These are phyloP conservation scores for Polyrhizophydium stewartii DNA, from an alignment of 371 early-diverging fungal species.

Conservation along the genomic window DNA sequence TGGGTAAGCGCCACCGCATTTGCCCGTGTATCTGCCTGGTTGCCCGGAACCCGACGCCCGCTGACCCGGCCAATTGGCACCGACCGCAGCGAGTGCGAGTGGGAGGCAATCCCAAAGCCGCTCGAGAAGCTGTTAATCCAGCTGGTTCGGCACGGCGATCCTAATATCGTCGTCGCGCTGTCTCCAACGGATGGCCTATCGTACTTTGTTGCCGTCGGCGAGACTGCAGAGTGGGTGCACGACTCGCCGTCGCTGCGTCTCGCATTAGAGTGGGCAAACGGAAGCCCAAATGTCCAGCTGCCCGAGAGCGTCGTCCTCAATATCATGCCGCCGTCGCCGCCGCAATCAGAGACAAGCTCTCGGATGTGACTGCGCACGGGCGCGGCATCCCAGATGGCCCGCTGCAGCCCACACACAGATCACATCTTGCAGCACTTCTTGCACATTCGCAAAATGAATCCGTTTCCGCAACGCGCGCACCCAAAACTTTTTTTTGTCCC, in stretches of 20 bases:
- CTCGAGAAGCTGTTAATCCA: conserved; percentile 15
- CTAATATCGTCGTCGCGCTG: conserved; percentile 12
- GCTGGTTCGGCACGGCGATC: conserved; percentile 12
- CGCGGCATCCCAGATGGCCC: not conserved
- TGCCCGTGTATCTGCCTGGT: no score
- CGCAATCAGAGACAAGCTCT: not conserved
- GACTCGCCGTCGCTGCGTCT: conserved; percentile 1
- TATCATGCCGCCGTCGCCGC: not conserved
- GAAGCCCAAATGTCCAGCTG: not conserved
- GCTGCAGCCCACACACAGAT: not conserved
- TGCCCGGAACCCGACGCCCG: no score
- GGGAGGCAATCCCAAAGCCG: conserved; percentile 21
- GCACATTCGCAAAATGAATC: not conserved
- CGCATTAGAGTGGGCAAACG: not conserved
- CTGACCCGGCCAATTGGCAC: no score
- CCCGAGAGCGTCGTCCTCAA: not conserved
- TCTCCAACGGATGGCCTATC: conserved; percentile 14
- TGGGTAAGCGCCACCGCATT: conserved; percentile 3
- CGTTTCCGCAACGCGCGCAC: no score
- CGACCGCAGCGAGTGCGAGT: conserved; percentile 15
- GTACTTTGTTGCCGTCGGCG: conserved; percentile 19
- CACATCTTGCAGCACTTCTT: not conserved
- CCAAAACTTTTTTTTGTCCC: not conserved
- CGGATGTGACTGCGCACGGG: not conserved
- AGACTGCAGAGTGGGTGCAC: conserved; percentile 1